Evolutionary conservation across 2,329 filamentous ascomycete genomes (phyloP).

Genomic region (Epichloe elymi): DNA sequence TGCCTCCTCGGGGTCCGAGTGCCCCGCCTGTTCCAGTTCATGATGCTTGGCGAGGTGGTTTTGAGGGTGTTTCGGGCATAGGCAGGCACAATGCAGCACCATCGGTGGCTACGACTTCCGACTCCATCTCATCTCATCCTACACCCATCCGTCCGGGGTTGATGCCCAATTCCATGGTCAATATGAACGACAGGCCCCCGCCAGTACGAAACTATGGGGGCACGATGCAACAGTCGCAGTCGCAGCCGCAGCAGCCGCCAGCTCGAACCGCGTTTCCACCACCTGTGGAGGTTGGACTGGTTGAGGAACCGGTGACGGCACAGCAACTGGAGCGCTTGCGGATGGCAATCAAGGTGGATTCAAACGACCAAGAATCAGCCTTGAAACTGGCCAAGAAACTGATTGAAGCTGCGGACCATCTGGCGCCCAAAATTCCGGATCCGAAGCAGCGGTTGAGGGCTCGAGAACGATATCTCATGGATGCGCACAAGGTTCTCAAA

Average conservation of each 20-base stretch:
- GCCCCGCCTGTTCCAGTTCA: slow-evolving; percentile 15
- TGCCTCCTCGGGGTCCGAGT: slow-evolving; percentile 18
- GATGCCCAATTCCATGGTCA: slow-evolving; percentile 44
- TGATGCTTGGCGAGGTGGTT: neutral
- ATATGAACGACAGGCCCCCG: slow-evolving; percentile 41
- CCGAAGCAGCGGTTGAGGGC: slow-evolving; percentile 61
- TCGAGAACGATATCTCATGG: slow-evolving; percentile 70
- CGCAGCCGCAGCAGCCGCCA: slow-evolving; percentile 7
- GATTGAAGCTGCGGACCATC: slow-evolving; percentile 68
- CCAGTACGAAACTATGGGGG: slow-evolving; percentile 44
- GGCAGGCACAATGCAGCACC: slow-evolving; percentile 13
- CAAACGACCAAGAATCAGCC: slow-evolving; percentile 57
- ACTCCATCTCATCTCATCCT: slow-evolving; percentile 46
- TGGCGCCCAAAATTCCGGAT: slow-evolving; percentile 52
- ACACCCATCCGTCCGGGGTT: slow-evolving; percentile 49
- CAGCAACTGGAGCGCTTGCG: slow-evolving; percentile 68
- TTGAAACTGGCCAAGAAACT: slow-evolving; percentile 69
- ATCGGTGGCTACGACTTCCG: slow-evolving; percentile 23
- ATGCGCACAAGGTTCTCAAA: slow-evolving; percentile 84
- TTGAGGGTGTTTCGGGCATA: neutral
- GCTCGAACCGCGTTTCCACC: neutral
- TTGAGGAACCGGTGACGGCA: slow-evolving; percentile 49
- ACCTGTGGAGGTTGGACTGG: neutral
- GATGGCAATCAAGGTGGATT: slow-evolving; percentile 53
- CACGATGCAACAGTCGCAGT: slow-evolving; percentile 25